A percentile compares a stretch with the other conserved stretches of the same genome.
Conservation (phyloP, 495 filamentous ascomycete species). For the Parathielavia hyrcaniae region DNA sequence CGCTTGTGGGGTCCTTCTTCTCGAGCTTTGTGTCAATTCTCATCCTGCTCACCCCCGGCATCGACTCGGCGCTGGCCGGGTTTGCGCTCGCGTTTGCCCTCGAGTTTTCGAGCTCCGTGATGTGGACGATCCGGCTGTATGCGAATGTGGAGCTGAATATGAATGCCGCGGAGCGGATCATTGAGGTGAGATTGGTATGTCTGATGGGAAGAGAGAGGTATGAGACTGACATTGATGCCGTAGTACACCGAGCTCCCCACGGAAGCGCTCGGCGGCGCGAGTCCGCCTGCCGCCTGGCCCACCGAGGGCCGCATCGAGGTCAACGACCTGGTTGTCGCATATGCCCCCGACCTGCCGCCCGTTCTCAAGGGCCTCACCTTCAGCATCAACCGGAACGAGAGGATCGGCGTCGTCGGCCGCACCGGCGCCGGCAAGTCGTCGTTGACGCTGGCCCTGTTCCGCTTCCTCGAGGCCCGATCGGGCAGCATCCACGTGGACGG, state of each 20-base stretch:
- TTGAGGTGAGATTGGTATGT: slow-evolving; percentile 46
- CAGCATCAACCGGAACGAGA: slow-evolving; percentile 61
- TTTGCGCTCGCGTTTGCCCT: slow-evolving; percentile 63
- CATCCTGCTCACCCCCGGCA: slow-evolving; percentile 55
- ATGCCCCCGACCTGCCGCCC: slow-evolving; percentile 68
- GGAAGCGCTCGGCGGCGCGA: slow-evolving; percentile 55
- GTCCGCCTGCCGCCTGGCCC: slow-evolving; percentile 74
- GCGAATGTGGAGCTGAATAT: slow-evolving; percentile 69
- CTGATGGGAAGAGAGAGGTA: not conserved
- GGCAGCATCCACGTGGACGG: slow-evolving; percentile 72
- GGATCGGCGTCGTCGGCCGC: slow-evolving; percentile 76
- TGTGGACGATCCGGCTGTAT: slow-evolving; percentile 56
- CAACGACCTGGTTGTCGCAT: slow-evolving; percentile 63
- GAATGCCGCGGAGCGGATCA: slow-evolving; percentile 76
- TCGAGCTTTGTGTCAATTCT: slow-evolving; percentile 56
- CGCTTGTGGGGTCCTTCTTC: slow-evolving; percentile 64
- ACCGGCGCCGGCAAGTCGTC: slow-evolving; percentile 87
- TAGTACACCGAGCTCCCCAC: slow-evolving; percentile 62
- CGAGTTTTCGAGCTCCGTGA: slow-evolving; percentile 48
- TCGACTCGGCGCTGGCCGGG: slow-evolving; percentile 70
- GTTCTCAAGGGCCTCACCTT: slow-evolving; percentile 72
- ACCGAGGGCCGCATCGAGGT: slow-evolving; percentile 70
- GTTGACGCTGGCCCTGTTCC: slow-evolving; percentile 74
- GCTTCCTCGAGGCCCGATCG: slow-evolving; percentile 67
- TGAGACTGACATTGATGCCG: not conserved